A percentile compares a stretch with the other conserved stretches of the same genome.
phyloP scores from a whole-genome alignment of 2,329 filamentous ascomycete species.

The Clarireedia hainanense region DNA sequence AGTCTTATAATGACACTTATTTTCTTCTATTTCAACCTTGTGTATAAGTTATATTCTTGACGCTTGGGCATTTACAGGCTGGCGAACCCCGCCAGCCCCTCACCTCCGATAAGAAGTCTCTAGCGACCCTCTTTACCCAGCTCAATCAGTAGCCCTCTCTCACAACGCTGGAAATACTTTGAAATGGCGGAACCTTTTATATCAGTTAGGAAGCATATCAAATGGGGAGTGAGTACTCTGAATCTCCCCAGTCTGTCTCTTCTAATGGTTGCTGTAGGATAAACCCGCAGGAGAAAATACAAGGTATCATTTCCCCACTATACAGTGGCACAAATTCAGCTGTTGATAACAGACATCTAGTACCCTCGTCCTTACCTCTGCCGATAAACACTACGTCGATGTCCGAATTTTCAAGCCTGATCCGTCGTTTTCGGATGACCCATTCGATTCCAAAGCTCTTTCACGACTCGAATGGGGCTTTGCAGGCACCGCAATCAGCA shows the following conservation, averaged over 20 bases:
- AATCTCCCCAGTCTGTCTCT: not conserved
- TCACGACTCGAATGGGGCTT: slow-evolving; percentile 28
- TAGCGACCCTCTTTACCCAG: not conserved
- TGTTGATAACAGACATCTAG: slow-evolving; percentile 5
- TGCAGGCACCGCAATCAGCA: slow-evolving; percentile 14
- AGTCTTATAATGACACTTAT: too few relatives aligned
- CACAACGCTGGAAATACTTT: not conserved
- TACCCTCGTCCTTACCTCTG: slow-evolving; percentile 28
- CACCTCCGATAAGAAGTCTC: too few relatives aligned
- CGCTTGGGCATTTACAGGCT: too few relatives aligned
- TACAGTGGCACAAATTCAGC: too few relatives aligned
- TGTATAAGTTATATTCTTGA: too few relatives aligned
- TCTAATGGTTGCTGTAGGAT: slow-evolving; percentile 13
- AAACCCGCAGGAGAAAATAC: slow-evolving; percentile 18
- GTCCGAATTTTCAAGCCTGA: slow-evolving; percentile 20
- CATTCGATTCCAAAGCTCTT: slow-evolving; percentile 6
- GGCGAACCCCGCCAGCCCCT: too few relatives aligned
- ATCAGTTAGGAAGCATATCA: slow-evolving; percentile 21
- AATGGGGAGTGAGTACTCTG: slow-evolving; percentile 21
- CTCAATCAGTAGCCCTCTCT: not conserved
- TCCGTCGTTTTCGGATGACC: not conserved
- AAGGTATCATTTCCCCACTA: slow-evolving; percentile 9
- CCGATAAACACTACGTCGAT: slow-evolving; percentile 26
- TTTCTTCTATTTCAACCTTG: too few relatives aligned
- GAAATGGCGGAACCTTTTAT: slow-evolving; percentile 15